Base-by-base conservation (phyloP, 257 asterid genomes). In the Eustoma russellianum region DNA sequence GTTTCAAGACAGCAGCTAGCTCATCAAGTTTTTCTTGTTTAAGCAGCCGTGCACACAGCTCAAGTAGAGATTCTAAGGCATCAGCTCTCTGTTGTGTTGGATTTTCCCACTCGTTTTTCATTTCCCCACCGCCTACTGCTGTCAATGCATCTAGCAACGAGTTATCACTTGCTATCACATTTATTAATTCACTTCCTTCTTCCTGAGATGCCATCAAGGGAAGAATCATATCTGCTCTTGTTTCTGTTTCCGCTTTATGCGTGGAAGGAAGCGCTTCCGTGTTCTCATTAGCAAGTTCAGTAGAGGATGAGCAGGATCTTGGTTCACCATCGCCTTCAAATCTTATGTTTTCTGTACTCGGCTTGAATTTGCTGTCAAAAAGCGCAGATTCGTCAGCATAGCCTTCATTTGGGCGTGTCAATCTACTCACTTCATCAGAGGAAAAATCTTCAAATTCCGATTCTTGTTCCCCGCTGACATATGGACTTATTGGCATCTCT, bases 21-120 rank as follows among this genome's bases (percentile, higher is more conserved):
- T 91, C 98, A 6, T 88, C 98, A 6, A 82, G 77, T 50, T 92
- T 92, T 61, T 88, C 82, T 69, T 87, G 94, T 74, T 87, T 88
- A 38, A 91, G 88, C 70, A 91, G 64, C 5, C 82, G 74, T 0
- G 95, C 93, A 54, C 97, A 91, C 28, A 85, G 67, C 71, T 92
- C 98, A 13, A 92, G 94, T 66, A 92, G 78, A 11, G 98, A 83
- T 72, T 92, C 98, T 24, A 92, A 72, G 50, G 95, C 98, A 56
- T 92, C 90, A 0, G 94, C 95, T 59, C 98, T 81, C 41, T 74
- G 86, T 52, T 65, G 77, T 40, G 73, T 79, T 2, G 74, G 73
- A 56, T 48, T 75, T 50, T 61, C 80, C 66, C 63, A 62, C 33
- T 71, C 77, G 0, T 16, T 61, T 16, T 72, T 59, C 69, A 46